Evolutionary conservation across 2,329 filamentous ascomycete genomes (phyloP).

Genomic region (Penicillium janthinellum): DNA sequence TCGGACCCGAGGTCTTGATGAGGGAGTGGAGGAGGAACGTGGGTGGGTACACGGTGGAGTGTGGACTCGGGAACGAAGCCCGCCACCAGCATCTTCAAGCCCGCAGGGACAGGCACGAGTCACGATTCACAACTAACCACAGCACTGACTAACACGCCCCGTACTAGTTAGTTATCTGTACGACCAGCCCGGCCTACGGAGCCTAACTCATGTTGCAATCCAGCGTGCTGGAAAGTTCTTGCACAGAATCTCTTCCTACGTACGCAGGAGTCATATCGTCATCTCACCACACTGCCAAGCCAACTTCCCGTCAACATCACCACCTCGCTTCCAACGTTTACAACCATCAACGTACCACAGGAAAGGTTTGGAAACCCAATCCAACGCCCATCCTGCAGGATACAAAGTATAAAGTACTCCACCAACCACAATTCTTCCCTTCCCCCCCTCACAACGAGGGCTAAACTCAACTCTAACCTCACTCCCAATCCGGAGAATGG

Average conservation of each 20-base stretch:
- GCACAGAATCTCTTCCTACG: neutral
- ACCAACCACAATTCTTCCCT: neutral
- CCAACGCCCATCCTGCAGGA: neutral
- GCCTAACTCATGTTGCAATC: neutral
- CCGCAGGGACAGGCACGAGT: neutral
- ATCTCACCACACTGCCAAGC: neutral
- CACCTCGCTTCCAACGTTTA: neutral
- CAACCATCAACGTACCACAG: neutral
- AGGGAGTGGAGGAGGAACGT: neutral
- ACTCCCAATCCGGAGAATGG: neutral
- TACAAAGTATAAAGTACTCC: neutral
- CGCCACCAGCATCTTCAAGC: neutral
- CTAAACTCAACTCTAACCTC: neutral
- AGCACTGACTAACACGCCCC: neutral
- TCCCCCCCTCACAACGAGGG: neutral
- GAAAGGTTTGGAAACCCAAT: neutral
- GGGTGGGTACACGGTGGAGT: neutral
- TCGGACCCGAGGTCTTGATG: neutral
- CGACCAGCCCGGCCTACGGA: neutral
- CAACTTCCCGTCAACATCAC: neutral
- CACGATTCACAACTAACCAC: neutral
- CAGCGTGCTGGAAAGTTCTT: neutral
- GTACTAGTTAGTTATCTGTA: neutral
- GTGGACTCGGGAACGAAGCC: neutral
- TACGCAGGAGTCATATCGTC: neutral